Evolutionary conservation across 139 green algal species (phyloP).

Genomic region (Tetraselmis chui): DNA sequence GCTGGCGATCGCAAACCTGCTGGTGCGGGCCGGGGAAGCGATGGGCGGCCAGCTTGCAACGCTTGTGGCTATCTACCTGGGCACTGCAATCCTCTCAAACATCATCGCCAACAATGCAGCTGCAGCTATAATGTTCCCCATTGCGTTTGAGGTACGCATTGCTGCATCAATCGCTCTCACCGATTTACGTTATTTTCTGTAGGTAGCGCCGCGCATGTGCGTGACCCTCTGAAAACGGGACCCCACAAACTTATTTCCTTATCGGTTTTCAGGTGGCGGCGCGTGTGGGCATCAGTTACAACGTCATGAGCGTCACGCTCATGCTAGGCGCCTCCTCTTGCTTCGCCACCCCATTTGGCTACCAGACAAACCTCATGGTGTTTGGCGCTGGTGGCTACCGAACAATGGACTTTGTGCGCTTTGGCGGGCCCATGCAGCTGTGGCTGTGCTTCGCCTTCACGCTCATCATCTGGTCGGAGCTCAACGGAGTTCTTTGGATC

Average conservation of each 20-base stretch:
- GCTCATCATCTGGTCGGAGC: conserved; percentile 10
- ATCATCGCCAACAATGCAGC: conserved; percentile 62
- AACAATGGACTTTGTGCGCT: conserved; percentile 44
- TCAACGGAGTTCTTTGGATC: neutral
- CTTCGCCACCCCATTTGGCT: conserved; percentile 56
- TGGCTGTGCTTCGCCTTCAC: conserved; percentile 14
- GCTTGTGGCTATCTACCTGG: conserved; percentile 47
- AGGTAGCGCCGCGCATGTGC: too few species aligned
- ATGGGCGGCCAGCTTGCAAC: conserved; percentile 34
- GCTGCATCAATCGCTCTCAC: too few species aligned
- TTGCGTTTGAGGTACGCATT: conserved; percentile 15
- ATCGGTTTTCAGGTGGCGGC: conserved; percentile 17
- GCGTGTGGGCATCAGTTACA: conserved; percentile 21
- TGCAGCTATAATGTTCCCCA: conserved; percentile 51
- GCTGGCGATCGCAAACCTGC: conserved; percentile 27
- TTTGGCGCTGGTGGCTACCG: conserved; percentile 54
- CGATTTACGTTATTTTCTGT: too few species aligned
- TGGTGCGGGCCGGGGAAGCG: conserved; percentile 31
- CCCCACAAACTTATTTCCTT: too few species aligned
- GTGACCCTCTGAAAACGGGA: too few species aligned
- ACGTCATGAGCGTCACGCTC: conserved; percentile 28
- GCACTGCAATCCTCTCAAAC: conserved; percentile 45
- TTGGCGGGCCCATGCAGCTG: conserved; percentile 41
- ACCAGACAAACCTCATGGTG: conserved; percentile 77
- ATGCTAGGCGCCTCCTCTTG: conserved; percentile 49